A percentile compares a stretch with the other conserved stretches of the same genome.
Conservation (phyloP, 805 yeast species). For the Candida michaelii region DNA sequence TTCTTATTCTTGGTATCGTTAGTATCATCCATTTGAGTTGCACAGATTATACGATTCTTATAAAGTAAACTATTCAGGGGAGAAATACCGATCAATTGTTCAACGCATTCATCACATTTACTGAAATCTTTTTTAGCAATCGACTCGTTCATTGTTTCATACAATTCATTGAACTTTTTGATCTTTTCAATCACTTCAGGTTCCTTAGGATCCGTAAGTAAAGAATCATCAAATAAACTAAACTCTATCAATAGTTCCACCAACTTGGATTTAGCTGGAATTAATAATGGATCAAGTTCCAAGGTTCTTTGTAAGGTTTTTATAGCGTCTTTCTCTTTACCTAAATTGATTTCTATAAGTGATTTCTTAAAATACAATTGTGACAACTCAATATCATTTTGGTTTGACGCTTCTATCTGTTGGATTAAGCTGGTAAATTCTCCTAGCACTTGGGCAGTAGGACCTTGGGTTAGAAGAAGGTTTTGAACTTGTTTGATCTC, state of each 20-base stretch:
- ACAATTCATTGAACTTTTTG: constrained; percentile 15
- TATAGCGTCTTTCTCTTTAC: constrained; percentile 54
- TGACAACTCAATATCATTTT: constrained; percentile 37
- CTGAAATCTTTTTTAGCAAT: constrained; percentile 1
- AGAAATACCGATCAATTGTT: constrained; percentile 30
- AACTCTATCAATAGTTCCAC: constrained; percentile 49
- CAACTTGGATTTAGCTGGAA: constrained; percentile 51
- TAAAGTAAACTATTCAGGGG: constrained; percentile 38
- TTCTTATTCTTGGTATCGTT: neutral
- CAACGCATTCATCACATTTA: constrained; percentile 19
- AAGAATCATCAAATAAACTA: constrained; percentile 47
- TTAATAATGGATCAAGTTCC: constrained; percentile 37
- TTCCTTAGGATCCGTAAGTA: constrained; percentile 13
- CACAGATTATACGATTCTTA: constrained; percentile 26
- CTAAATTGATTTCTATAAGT: constrained; percentile 55
- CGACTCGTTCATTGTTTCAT: constrained; percentile 8
- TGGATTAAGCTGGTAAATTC: constrained; percentile 22
- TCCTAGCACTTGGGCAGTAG: constrained; percentile 25
- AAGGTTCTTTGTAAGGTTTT: constrained; percentile 51
- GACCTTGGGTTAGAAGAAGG: constrained; percentile 29
- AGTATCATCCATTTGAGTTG: constrained; percentile 10
- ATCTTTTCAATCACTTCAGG: constrained; percentile 17
- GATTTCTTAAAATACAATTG: constrained; percentile 61
- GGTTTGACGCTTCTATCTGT: constrained; percentile 15
- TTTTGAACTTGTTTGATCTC: constrained; percentile 19